Base-by-base conservation (phyloP, 2,329 filamentous ascomycete species). In the Chalaropsis ovoidea region DNA sequence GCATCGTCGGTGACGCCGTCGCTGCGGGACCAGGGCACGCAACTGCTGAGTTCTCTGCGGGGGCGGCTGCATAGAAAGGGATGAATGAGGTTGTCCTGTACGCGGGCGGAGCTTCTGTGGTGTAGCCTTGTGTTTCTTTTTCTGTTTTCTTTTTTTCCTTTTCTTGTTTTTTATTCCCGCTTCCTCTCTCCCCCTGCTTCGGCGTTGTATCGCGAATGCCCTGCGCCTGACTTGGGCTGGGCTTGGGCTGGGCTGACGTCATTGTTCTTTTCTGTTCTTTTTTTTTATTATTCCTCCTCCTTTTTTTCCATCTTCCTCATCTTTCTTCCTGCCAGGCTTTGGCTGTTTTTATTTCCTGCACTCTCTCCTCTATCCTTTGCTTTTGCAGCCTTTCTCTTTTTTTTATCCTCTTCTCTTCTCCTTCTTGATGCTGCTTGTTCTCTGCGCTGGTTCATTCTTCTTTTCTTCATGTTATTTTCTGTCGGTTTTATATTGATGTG, bases 321-420 rank as follows among this genome's bases (percentile, higher is more conserved):
- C 45, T 2, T 3, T 49, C 68, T 70, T 68, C 63, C 68, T 65
- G 68, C 71, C 70, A 69, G 70, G 69, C 68, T 70, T 17, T 27
- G n/a, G 41, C 10, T 31, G 3, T 6, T 31, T 6, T 31, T 31
- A 6, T 31, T 31, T 31, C 31, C 31, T 6, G 31, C 31, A 6
- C 31, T 31, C 6, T 6, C 31, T 31, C 6, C 31, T 31, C 31
- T 31, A n/a, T n/a, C n/a, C n/a, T n/a, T n/a, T n/a, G n/a, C n/a
- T n/a, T n/a, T n/a, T n/a, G 31, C 6, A 31, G 31, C 39, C 70
- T 52, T 62, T 42, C 70, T 72, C 72, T 73, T 64, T 24, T 60
- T 71, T 73, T 73, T 71, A 73, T 73, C 72, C 45, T 45, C 72
- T 71, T 71, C 69, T 61, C 69, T 69, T 68, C 61, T 69, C 69